phyloP scores from a whole-genome alignment of 2,329 filamentous ascomycete genomes.

The Anthostomella pinea region DNA sequence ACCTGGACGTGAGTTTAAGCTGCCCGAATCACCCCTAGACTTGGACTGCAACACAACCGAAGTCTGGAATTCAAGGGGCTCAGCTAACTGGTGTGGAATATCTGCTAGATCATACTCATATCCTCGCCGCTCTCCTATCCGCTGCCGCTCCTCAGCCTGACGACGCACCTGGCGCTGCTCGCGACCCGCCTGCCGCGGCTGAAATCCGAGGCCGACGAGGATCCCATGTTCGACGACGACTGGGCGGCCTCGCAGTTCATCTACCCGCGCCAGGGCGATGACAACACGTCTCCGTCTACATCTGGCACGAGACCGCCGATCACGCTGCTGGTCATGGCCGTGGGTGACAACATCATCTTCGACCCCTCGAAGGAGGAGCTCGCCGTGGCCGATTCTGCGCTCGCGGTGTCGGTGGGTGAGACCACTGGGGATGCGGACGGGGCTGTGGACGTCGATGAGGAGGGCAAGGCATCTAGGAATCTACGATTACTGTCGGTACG shows the following conservation, averaged over 20 bases:
- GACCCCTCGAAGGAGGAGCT: conserved; percentile 90
- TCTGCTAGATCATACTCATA: conserved; percentile 85
- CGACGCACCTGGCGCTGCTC: conserved; percentile 88
- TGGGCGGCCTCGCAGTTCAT: conserved; percentile 82
- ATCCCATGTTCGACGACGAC: conserved; percentile 96
- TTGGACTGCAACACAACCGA: no score
- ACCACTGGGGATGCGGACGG: conserved; percentile 22
- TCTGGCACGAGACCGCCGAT: conserved; percentile 66
- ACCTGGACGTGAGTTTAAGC: conserved; percentile 74
- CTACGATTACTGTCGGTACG: conserved; percentile 66
- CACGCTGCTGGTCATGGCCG: conserved; percentile 83
- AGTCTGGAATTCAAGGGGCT: no score
- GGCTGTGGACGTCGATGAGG: conserved; percentile 35
- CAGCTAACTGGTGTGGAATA: no score
- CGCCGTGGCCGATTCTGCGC: conserved; percentile 82
- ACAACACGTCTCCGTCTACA: conserved; percentile 1
- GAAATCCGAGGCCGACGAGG: conserved; percentile 88
- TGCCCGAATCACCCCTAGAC: no score
- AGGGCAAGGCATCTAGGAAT: conserved; percentile 31
- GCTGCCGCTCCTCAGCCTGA: conserved; percentile 85
- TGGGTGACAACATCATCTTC: conserved; percentile 87
- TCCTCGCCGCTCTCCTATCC: conserved; percentile 93
- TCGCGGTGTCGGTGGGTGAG: conserved; percentile 77
- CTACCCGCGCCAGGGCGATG: conserved; percentile 55
- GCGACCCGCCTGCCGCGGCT: conserved; percentile 80